These are phyloP conservation scores for Carex parvula DNA, from an alignment of 176 grass and related monocot genomes.

Conservation along the genomic window DNA sequence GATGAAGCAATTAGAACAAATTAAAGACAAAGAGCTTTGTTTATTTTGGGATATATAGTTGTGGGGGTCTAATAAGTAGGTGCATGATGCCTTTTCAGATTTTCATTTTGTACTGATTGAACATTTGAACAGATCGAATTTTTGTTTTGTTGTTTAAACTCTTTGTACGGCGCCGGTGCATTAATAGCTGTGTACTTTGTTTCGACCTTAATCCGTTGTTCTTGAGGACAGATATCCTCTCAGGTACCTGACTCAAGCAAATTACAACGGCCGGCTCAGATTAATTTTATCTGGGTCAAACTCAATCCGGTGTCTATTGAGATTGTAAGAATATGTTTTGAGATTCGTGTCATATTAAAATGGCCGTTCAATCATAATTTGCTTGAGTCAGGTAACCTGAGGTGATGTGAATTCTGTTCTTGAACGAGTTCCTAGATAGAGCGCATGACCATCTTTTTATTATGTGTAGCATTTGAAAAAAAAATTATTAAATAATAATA, in stretches of 20 bases:
- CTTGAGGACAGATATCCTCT: no score
- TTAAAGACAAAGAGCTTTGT: background rate
- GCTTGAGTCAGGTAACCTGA: no score
- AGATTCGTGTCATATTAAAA: no score
- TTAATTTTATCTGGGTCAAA: no score
- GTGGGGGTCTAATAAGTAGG: background rate
- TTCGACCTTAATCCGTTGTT: background rate
- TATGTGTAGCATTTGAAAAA: no score
- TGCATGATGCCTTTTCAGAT: background rate
- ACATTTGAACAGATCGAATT: background rate
- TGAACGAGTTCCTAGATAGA: background rate
- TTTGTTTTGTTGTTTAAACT: background rate
- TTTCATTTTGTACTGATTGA: background rate
- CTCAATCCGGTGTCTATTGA: no score
- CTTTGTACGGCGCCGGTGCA: background rate
- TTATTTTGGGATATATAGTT: background rate
- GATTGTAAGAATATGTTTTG: no score
- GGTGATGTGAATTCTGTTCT: no score
- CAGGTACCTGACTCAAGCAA: no score
- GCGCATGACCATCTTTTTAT: background rate
- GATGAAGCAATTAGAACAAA: background rate
- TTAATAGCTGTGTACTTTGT: background rate
- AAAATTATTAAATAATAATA: no score
- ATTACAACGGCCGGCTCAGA: no score
- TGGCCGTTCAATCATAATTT: no score